phyloP scores from a whole-genome alignment of 2,329 filamentous ascomycete genomes.

The Orbilia oligospora region DNA sequence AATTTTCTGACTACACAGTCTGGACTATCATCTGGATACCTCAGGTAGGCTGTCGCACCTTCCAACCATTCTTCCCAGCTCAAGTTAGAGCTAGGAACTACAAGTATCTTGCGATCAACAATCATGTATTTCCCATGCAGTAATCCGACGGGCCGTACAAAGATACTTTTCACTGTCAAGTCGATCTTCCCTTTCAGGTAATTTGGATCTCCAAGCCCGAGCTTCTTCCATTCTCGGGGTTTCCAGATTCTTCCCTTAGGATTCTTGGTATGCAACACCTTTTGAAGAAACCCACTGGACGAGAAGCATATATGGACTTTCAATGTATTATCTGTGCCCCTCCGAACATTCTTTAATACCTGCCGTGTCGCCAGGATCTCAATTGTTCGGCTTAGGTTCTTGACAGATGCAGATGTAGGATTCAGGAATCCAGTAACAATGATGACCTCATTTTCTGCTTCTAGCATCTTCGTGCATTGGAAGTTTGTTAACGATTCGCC shows the following conservation, averaged over 20 bases:
- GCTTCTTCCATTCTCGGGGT: constrained; percentile 73
- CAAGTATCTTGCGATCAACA: constrained; percentile 77
- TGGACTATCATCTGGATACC: constrained; percentile 68
- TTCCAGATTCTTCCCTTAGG: constrained; percentile 71
- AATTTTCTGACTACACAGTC: constrained; percentile 73
- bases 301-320: constrained; percentile 83
- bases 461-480: constrained; percentile 75
- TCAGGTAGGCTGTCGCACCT: constrained; percentile 76
- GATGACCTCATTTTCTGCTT: constrained; percentile 76
- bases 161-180: constrained; percentile 80
- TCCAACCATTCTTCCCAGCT: constrained; percentile 93
- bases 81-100: constrained; percentile 85
- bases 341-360: constrained; percentile 65
- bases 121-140: constrained; percentile 89
- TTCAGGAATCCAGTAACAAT: constrained; percentile 90
- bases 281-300: constrained; percentile 79
- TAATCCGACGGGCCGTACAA: constrained; percentile 85
- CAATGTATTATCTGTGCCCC: constrained; percentile 67
- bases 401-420: constrained; percentile 74
- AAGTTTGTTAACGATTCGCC: constrained; percentile 73
- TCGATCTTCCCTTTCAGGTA: constrained; percentile 75
- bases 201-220: constrained; percentile 76
- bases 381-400: constrained; percentile 72
- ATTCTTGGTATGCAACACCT: constrained; percentile 76
- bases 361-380: constrained; percentile 72